These are phyloP conservation scores for Russula compacta DNA, from an alignment of 768 basidiomycete genomes.

Conservation along the genomic window DNA sequence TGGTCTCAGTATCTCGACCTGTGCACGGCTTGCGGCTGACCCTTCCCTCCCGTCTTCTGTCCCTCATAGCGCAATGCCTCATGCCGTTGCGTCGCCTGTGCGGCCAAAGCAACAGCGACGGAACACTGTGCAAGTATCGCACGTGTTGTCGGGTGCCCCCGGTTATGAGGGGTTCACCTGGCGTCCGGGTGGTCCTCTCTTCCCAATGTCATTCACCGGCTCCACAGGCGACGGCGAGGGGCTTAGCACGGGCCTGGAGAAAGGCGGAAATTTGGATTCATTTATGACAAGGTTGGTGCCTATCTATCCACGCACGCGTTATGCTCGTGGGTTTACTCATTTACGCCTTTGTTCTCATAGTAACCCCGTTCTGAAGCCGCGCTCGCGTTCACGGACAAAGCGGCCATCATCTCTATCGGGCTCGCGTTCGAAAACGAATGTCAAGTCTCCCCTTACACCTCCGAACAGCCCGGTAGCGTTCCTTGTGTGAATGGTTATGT, in stretches of 20 bases:
- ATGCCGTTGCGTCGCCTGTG: constrained; percentile 10
- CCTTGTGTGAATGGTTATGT: background rate
- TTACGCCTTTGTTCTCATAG: constrained; percentile 3
- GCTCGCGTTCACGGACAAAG: constrained; percentile 13
- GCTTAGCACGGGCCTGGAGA: constrained; percentile 4
- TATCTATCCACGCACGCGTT: background rate
- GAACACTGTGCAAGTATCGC: constrained; percentile 18
- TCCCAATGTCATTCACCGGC: constrained; percentile 19
- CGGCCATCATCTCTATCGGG: background rate
- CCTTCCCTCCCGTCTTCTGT: constrained; percentile 13
- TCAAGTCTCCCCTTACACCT: constrained; percentile 3
- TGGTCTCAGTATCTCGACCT: constrained; percentile 20
- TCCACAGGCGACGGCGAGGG: constrained; percentile 3
- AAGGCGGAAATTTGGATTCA: constrained; percentile 8
- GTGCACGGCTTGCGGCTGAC: constrained; percentile 12
- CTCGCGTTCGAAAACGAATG: constrained; percentile 11
- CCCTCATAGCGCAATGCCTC: constrained; percentile 12
- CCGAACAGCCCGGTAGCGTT: constrained; percentile 16
- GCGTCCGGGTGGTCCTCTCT: constrained; percentile 20
- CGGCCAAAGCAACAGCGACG: constrained; percentile 13
- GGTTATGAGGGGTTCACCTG: constrained; percentile 20
- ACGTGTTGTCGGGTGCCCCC: constrained; percentile 20
- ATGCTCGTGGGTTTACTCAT: constrained; percentile 13
- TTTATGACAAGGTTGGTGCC: constrained; percentile 10
- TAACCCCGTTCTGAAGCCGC: constrained; percentile 13